A percentile compares a stretch with the other conserved stretches of the same genome.
Evolutionary conservation across 2,329 filamentous ascomycete genomes (phyloP).

Genomic region (Epichloe aotearoae): DNA sequence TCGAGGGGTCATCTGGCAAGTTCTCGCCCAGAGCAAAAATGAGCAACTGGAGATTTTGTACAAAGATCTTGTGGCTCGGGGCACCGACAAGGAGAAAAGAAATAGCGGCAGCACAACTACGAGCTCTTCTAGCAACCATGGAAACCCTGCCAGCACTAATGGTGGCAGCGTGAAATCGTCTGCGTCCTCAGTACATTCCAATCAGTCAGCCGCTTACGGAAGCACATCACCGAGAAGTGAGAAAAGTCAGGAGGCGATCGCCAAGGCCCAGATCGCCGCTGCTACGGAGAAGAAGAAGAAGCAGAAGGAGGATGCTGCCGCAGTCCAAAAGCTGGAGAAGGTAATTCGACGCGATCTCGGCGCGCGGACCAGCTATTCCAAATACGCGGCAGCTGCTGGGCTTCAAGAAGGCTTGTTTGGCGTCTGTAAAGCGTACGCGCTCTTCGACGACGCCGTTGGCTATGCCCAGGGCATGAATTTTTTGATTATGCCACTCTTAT

Average conservation of each 20-base stretch:
- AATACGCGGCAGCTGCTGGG: constrained; percentile 81
- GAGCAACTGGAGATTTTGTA: constrained; percentile 83
- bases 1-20: constrained; percentile 97
- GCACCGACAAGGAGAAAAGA: constrained; percentile 65
- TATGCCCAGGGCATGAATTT: constrained; percentile 99
- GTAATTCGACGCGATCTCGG: constrained; percentile 82
- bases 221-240: constrained; percentile 45
- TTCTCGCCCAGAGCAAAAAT: constrained; percentile 88
- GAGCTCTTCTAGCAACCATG: constrained; percentile 36
- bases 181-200: constrained; percentile 73
- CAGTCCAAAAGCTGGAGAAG: constrained; percentile 77
- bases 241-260: constrained; percentile 47
- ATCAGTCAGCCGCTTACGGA: constrained; percentile 50
- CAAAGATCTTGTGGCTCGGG: constrained; percentile 62
- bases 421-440: constrained; percentile 91
- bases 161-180: constrained; percentile 58
- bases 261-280: constrained; percentile 50
- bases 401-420: constrained; percentile 90
- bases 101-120: constrained; percentile 40
- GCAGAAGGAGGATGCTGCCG: constrained; percentile 61
- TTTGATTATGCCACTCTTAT: constrained; percentile 92
- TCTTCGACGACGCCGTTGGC: constrained; percentile 87
- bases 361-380: constrained; percentile 87
- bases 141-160: constrained; percentile 45
- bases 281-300: constrained; percentile 62